Conservation (phyloP, 768 basidiomycete species). For the Psilocybe subaeruginosa region DNA sequence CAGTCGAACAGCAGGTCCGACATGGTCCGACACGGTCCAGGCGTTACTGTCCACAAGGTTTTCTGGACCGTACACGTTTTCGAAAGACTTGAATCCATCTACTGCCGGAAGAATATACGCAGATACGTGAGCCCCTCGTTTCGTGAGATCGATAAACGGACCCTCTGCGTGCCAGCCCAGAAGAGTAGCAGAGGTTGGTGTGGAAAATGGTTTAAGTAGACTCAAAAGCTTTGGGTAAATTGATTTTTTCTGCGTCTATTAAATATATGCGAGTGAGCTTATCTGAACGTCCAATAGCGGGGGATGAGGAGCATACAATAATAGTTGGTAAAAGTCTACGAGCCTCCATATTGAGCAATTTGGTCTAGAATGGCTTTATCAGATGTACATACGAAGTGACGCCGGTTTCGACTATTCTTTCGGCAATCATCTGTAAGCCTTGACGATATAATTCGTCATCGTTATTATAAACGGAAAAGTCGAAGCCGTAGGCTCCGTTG, state of each 20-base stretch:
- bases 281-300: background rate
- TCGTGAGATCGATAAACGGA: conserved; percentile 81
- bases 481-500: conserved; percentile 88
- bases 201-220: conserved; percentile 69
- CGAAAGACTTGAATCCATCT: conserved; percentile 66
- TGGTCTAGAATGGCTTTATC: background rate
- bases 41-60: conserved; percentile 67
- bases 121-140: conserved; percentile 82
- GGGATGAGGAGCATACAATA: conserved; percentile 51
- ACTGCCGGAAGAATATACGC: conserved; percentile 68
- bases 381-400: conserved; percentile 75
- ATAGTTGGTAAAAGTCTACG: conserved; percentile 64
- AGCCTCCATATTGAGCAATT: conserved; percentile 20
- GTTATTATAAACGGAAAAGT: conserved; percentile 82
- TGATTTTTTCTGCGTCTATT: conserved; percentile 76
- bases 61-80: conserved; percentile 70
- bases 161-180: conserved; percentile 94
- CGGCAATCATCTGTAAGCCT: conserved; percentile 72
- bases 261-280: background rate
- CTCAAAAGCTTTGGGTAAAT: conserved; percentile 72
- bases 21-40: conserved; percentile 59
- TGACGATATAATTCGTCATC: conserved; percentile 67
- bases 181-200: conserved; percentile 53
- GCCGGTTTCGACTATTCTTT: conserved; percentile 83
- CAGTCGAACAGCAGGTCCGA: conserved; percentile 66